Evolutionary conservation across 2,329 filamentous ascomycete genomes (phyloP).

Genomic region (Parastagonospora nodorum): DNA sequence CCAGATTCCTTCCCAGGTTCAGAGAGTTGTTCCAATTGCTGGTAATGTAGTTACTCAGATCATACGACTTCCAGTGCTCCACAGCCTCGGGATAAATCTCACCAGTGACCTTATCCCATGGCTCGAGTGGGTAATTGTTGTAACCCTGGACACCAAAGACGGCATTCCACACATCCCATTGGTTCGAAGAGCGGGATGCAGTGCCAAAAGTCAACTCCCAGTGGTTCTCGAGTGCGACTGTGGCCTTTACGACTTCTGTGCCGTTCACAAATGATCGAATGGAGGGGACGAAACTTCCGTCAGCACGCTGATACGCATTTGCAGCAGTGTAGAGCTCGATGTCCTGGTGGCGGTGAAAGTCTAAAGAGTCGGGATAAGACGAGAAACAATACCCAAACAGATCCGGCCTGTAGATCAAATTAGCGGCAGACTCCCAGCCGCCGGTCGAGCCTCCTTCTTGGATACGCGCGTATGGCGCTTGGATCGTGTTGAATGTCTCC

Average conservation of each 20-base stretch:
- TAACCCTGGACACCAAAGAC: slow-evolving; percentile 45
- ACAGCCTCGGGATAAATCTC: slow-evolving; percentile 47
- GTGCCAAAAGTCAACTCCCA: slow-evolving; percentile 48
- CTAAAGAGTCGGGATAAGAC: slow-evolving; percentile 45
- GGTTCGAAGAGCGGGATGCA: slow-evolving; percentile 37
- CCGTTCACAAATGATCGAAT: slow-evolving; percentile 37
- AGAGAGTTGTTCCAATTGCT: slow-evolving; percentile 38
- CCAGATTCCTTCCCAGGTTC: slow-evolving; percentile 41
- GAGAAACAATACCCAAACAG: slow-evolving; percentile 47
- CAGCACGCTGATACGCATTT: slow-evolving; percentile 36
- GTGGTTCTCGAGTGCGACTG: slow-evolving; percentile 41
- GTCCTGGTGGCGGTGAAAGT: slow-evolving; percentile 46
- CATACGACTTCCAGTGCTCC: slow-evolving; percentile 44
- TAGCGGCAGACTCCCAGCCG: slow-evolving; percentile 46
- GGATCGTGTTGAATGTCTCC: slow-evolving; percentile 42
- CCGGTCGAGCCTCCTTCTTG: slow-evolving; percentile 47
- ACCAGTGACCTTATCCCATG: slow-evolving; percentile 48
- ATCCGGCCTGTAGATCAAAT: slow-evolving; percentile 45
- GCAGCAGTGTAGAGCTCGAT: slow-evolving; percentile 40
- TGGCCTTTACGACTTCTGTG: slow-evolving; percentile 31
- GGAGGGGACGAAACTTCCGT: slow-evolving; percentile 37
- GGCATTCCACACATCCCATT: slow-evolving; percentile 48
- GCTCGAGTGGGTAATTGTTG: slow-evolving; percentile 46
- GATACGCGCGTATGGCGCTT: slow-evolving; percentile 43
- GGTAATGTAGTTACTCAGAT: slow-evolving; percentile 41